A percentile compares a stretch with the other conserved stretches of the same genome.
Evolutionary conservation across 202 grass and related monocot species (phyloP).

Genomic region (Setaria viridis): DNA sequence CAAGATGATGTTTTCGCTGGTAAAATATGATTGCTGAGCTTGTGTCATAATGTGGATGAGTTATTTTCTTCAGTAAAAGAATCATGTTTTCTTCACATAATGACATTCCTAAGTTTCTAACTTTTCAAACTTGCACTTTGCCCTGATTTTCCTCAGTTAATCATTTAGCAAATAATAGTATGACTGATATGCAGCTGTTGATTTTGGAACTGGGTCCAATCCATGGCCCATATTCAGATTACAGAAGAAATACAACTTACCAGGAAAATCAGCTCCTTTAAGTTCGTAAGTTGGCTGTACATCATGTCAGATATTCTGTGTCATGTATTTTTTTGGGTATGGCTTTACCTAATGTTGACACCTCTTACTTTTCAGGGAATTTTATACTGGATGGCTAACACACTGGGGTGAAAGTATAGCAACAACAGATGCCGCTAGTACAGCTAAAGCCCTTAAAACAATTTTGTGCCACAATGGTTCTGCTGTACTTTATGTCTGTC

Average conservation of each 20-base stretch:
- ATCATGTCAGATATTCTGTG: slow-evolving; percentile 16
- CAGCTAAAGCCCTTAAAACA: slow-evolving; percentile 69
- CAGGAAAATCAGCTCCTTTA: slow-evolving; percentile 92
- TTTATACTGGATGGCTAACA: slow-evolving; percentile 98
- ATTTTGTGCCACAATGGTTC: slow-evolving; percentile 92
- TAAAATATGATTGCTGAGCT: slow-evolving; percentile 43
- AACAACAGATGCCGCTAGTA: slow-evolving; percentile 70
- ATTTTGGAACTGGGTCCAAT: slow-evolving; percentile 86
- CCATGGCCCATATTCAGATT: slow-evolving; percentile 80
- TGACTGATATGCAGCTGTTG: slow-evolving; percentile 70
- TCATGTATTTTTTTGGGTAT: background rate
- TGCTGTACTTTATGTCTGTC: slow-evolving; percentile 95
- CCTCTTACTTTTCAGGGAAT: slow-evolving; percentile 70
- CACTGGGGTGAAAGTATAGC: slow-evolving; percentile 88
- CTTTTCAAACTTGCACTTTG: slow-evolving; percentile 31
- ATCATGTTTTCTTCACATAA: background rate
- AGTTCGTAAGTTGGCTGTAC: slow-evolving; percentile 68
- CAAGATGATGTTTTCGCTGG: slow-evolving; percentile 87
- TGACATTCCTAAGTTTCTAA: slow-evolving; percentile 24
- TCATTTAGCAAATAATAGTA: slow-evolving; percentile 32
- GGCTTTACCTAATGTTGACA: slow-evolving; percentile 28
- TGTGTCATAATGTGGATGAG: slow-evolving; percentile 14
- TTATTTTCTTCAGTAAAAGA: slow-evolving; percentile 32
- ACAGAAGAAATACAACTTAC: slow-evolving; percentile 91
- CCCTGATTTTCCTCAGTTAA: slow-evolving; percentile 20